These are phyloP conservation scores for Phytophthora nicotianae DNA, from an alignment of 352 stramenopile species.

Conservation along the genomic window DNA sequence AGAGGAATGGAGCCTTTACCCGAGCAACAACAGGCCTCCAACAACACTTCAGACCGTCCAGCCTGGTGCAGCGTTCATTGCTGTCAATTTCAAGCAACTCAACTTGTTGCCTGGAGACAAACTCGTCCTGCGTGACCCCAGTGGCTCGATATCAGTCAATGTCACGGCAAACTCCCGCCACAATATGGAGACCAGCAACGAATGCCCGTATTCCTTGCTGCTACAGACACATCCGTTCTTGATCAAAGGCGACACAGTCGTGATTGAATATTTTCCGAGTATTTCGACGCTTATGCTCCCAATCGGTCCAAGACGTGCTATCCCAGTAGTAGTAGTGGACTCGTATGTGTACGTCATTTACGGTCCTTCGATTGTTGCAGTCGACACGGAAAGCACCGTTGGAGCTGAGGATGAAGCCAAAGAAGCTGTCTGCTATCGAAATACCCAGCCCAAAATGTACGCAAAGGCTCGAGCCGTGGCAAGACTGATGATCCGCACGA, in stretches of 20 bases:
- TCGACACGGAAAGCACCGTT: conserved; percentile 50
- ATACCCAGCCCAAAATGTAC: conserved; percentile 60
- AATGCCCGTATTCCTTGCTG: conserved; percentile 24
- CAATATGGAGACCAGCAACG: conserved; percentile 2
- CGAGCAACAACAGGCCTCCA: conserved; percentile 9
- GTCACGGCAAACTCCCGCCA: conserved; percentile 10
- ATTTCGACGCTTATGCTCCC: conserved; percentile 51
- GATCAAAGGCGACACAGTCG: conserved; percentile 38
- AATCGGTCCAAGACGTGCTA: conserved; percentile 20
- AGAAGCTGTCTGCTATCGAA: conserved; percentile 64
- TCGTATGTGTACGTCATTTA: conserved; percentile 43
- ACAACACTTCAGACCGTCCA: conserved; percentile 25
- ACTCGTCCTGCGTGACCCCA: conserved; percentile 30
- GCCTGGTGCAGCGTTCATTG: conserved; percentile 29
- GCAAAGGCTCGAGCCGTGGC: conserved; percentile 51
- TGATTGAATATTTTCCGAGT: conserved; percentile 61
- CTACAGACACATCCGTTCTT: conserved; percentile 56
- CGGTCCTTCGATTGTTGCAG: neutral
- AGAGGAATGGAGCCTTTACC: conserved; percentile 28
- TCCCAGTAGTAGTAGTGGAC: conserved; percentile 42
- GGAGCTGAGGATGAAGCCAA: conserved; percentile 54
- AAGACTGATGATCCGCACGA: conserved; percentile 55
- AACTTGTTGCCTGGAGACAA: conserved; percentile 38
- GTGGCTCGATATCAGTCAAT: conserved; percentile 12
- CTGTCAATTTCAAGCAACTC: conserved; percentile 39